A percentile compares a stretch with the other conserved stretches of the same genome.
These are phyloP conservation scores for Diaporthe ilicicola DNA, from an alignment of 2,329 filamentous ascomycete species.

Conservation along the genomic window DNA sequence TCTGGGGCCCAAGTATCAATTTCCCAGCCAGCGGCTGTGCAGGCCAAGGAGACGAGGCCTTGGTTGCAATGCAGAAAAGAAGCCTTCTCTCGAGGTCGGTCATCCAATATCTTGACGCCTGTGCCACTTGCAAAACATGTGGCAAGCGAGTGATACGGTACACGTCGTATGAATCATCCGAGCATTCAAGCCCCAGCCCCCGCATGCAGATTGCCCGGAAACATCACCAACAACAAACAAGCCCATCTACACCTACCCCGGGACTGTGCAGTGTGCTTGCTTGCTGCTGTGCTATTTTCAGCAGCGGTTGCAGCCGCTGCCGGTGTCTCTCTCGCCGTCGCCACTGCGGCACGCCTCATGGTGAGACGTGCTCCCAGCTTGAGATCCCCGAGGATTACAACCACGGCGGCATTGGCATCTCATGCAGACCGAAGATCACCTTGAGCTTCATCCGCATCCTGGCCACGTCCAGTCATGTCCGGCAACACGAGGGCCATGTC, in stretches of 20 bases:
- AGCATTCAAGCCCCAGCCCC: slow-evolving; percentile 11
- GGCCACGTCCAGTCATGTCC: neutral
- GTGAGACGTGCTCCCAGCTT: slow-evolving; percentile 1
- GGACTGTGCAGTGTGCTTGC: neutral
- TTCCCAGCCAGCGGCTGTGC: slow-evolving; percentile 13
- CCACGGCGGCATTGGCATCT: slow-evolving; percentile 1
- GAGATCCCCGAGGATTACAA: neutral
- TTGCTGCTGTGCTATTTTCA: slow-evolving; percentile 13
- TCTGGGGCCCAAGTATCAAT: neutral
- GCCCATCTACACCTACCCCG: neutral
- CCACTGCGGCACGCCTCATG: neutral
- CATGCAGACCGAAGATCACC: slow-evolving; percentile 11
- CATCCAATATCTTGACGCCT: slow-evolving; percentile 14
- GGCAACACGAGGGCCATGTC: neutral
- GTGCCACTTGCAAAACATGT: slow-evolving; percentile 25
- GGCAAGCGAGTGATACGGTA: slow-evolving; percentile 20
- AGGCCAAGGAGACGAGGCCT: slow-evolving; percentile 13
- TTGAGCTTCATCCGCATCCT: slow-evolving; percentile 16
- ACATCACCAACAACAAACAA: neutral
- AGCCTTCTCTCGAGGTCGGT: neutral
- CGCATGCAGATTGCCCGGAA: slow-evolving; percentile 1
- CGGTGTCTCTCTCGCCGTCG: neutral
- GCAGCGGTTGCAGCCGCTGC: slow-evolving; percentile 16
- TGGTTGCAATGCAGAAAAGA: neutral
- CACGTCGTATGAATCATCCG: slow-evolving; percentile 21